Evolutionary conservation across 1,139 yeast species (phyloP).

Genomic region (Yamadazyma triangularis): DNA sequence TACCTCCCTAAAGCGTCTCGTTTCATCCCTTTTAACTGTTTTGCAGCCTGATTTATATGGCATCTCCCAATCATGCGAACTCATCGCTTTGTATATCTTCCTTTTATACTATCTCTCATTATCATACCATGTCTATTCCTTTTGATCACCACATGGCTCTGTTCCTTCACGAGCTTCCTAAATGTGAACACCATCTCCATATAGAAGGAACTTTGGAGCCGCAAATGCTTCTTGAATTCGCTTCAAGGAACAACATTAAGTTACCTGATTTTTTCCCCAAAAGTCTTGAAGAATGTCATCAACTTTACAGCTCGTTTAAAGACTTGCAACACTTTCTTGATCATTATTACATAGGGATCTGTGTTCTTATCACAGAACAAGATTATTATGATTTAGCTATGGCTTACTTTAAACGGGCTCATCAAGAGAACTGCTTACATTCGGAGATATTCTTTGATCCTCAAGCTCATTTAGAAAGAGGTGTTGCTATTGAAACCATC

Average conservation of each 20-base stretch:
- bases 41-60: no score
- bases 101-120: no score
- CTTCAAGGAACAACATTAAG: slow-evolving; percentile 48
- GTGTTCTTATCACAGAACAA: slow-evolving; percentile 57
- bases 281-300: slow-evolving; percentile 47
- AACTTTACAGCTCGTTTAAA: slow-evolving; percentile 54
- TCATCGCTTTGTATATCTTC: no score
- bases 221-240: slow-evolving; percentile 59
- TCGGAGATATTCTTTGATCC: slow-evolving; percentile 80
- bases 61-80: no score
- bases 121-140: neutral
- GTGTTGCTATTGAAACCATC: slow-evolving; percentile 53
- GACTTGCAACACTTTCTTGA: slow-evolving; percentile 74
- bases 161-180: slow-evolving; percentile 65
- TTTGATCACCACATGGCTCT: slow-evolving; percentile 12
- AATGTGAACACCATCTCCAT: slow-evolving; percentile 82
- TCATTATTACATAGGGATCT: slow-evolving; percentile 75
- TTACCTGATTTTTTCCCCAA: slow-evolving; percentile 61
- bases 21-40: no score
- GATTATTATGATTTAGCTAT: slow-evolving; percentile 75
- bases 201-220: slow-evolving; percentile 81
- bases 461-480: slow-evolving; percentile 74
- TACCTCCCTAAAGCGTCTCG: no score
- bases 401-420: slow-evolving; percentile 61
- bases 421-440: slow-evolving; percentile 57